These are phyloP conservation scores for Aspergillus ustus DNA, from an alignment of 2,329 filamentous ascomycete genomes.

Conservation along the genomic window DNA sequence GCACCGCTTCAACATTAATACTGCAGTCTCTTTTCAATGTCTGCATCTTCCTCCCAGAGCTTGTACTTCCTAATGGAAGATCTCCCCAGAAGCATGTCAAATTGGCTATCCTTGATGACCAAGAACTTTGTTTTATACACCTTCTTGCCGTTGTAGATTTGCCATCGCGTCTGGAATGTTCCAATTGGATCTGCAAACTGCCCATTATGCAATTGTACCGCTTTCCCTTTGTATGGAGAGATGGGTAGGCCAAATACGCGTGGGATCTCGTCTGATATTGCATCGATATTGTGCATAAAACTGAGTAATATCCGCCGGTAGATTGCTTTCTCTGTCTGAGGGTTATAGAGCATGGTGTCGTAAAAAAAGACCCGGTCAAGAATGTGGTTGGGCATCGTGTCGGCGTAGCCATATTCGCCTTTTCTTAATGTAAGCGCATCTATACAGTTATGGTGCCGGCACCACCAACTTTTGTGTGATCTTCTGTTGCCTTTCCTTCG, in stretches of 20 bases:
- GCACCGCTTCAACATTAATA: not conserved
- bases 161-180: not conserved
- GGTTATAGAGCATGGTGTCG: not conserved
- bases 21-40: not conserved
- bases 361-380: not conserved
- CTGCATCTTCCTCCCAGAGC: not conserved
- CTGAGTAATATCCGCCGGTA: not conserved
- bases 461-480: not conserved
- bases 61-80: not conserved
- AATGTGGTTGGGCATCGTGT: not conserved
- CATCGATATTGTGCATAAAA: not conserved
- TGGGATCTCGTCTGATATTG: not conserved
- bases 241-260: not conserved
- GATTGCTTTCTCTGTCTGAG: not conserved
- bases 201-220: not conserved
- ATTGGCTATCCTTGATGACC: constrained; percentile 1
- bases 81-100: constrained; percentile 4
- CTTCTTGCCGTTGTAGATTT: not conserved
- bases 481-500: not conserved
- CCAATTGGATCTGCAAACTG: not conserved
- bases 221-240: not conserved
- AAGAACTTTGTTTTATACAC: not conserved
- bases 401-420: not conserved
- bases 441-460: not conserved
- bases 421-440: not conserved